phyloP scores from a whole-genome alignment of 352 stramenopile species.

The Globisporangium middletonii region DNA sequence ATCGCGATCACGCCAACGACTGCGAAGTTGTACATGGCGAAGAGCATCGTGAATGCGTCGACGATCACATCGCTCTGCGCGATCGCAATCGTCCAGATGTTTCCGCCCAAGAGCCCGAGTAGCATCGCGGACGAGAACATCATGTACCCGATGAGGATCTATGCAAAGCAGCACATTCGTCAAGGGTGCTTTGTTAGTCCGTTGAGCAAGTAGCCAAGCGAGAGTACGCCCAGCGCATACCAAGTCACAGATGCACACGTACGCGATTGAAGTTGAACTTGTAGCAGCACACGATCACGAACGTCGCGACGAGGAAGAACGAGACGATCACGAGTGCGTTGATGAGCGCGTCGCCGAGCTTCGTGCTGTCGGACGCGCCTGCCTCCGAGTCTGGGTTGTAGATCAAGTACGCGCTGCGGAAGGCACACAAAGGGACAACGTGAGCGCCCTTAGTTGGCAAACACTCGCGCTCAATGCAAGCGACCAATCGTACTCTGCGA shows the following conservation, averaged over 20 bases:
- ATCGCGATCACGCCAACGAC: constrained; percentile 86
- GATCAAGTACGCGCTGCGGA: constrained; percentile 64
- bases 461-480: neutral
- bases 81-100: constrained; percentile 73
- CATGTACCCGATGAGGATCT: constrained; percentile 86
- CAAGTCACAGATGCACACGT: neutral
- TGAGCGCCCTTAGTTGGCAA: no score
- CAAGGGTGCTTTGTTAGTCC: neutral
- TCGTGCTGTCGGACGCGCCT: constrained; percentile 50
- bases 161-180: neutral
- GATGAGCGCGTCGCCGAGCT: constrained; percentile 68
- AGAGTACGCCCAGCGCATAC: no score
- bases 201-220: no score
- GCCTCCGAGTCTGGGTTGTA: constrained; percentile 58
- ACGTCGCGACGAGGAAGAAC: constrained; percentile 87
- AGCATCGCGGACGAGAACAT: constrained; percentile 88
- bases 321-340: constrained; percentile 89
- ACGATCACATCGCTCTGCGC: constrained; percentile 54
- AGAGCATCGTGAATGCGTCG: constrained; percentile 55
- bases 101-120: constrained; percentile 78
- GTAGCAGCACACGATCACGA: constrained; percentile 89
- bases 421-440: neutral
- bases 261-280: constrained; percentile 87
- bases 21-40: constrained; percentile 91
- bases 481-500: constrained; percentile 45